Evolutionary conservation across 345 rosid species (phyloP), one percentile per base, ranked within the genome.

Genomic region (Pistacia vera): DNA sequence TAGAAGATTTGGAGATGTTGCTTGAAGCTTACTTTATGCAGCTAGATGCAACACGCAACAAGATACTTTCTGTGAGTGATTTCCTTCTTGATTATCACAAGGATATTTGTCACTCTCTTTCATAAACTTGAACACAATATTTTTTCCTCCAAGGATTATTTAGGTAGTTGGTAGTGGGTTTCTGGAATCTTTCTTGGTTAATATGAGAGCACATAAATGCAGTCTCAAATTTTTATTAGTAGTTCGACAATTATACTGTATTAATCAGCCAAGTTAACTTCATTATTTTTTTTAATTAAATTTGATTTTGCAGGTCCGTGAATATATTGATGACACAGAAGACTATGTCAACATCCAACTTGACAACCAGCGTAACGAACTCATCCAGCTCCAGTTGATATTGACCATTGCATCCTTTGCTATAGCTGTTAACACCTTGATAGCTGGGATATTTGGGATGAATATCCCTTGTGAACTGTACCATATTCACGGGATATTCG

Each of bases 21-120:
- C 87, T 95, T 44, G 97, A 95, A 79, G 97, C 98, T 57, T 95
- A 95, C 81, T 95, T 95, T 74, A 89, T 93, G 97, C 97, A 95
- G 85, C 88, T 93, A 59, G 98, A 93, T 72, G 98, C 97, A 78
- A 95, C 91, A 72, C 88, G 95, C 35, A 95, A 93, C 89, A 95
- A 90, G 83, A 95, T 95, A 71, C 88, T 95, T 66, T 91, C 98
- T 57, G 97, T 90, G 80, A 88, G 94, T 86, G 33, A 59, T 79
- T 66, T 58, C 74, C 35, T 54, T 36, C 41, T 73, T 66, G 12
- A 61, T 25, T 64, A 30, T 63, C 7, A 17, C 28, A 9, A 7
- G 30, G 41, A 11, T 20, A 22, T 59, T n/a, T 20, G 30, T 25
- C 41, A 22, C 65, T 22, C 20, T 4, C 11, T 22, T 38, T 41